These are phyloP conservation scores for Paramecium octaurelia DNA, from an alignment of 73 alveolate genomes.

Conservation along the genomic window DNA sequence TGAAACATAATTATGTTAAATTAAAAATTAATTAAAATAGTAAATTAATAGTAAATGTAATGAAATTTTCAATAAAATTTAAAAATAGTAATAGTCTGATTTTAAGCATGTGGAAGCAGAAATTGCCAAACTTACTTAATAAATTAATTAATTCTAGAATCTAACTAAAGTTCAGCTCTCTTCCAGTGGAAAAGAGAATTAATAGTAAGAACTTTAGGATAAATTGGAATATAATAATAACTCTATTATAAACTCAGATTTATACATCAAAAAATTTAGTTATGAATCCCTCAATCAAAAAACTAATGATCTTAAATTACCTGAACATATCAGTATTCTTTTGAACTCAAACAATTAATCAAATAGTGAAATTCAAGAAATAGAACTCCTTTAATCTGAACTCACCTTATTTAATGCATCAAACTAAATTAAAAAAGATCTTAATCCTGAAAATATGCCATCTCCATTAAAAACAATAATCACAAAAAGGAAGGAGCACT, in stretches of 20 bases:
- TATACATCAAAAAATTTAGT: not conserved
- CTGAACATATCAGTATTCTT: not conserved
- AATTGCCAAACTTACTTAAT: not conserved
- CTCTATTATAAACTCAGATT: not conserved
- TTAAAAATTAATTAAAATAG: not conserved
- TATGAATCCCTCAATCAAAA: not conserved
- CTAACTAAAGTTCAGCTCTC: not conserved
- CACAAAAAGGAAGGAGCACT: not conserved
- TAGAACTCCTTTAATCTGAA: not conserved
- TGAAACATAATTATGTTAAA: not conserved
- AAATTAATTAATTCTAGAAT: not conserved
- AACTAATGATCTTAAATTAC: not conserved
- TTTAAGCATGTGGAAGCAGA: not conserved
- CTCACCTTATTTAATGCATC: not conserved
- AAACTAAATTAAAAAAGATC: not conserved
- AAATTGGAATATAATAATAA: not conserved
- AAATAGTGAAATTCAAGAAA: not conserved
- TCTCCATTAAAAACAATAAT: not conserved
- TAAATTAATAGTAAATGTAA: not conserved
- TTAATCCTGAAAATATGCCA: not conserved
- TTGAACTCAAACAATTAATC: not conserved
- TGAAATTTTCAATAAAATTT: not conserved
- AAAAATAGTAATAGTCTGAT: not conserved
- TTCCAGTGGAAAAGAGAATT: not conserved
- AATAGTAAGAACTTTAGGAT: not conserved